Base-by-base conservation (phyloP, 2,329 filamentous ascomycete species). In the Colletotrichum paranaense region DNA sequence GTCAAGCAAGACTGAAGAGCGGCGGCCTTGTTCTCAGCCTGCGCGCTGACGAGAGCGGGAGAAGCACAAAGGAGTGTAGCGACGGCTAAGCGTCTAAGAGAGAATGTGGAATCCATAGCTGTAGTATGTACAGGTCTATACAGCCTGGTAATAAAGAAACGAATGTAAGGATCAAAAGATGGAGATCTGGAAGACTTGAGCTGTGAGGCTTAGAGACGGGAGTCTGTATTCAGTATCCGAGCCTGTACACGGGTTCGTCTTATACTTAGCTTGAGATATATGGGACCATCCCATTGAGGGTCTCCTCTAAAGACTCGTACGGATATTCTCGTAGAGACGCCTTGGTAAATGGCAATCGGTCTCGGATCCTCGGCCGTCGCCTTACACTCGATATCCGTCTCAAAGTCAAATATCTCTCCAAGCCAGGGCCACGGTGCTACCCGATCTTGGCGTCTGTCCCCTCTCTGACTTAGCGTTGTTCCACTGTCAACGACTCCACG, bases 41-140 rank as follows among this genome's bases (percentile, higher is more conserved):
- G 74, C 14, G 67, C 71, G 9, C 58, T 46, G 46, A 71, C 71
- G 28, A 69, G 58, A 26, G 74, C 38, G 62, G 73, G 69, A 19
- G 70, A 62, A 12, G 67, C 62, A 56, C 32, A 66, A 74, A 74
- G 63, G 56, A 75, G 71, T 16, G 70, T 74, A 32, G 71, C 58
- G 67, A 75, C 71, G 67, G 72, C 74, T 24, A 75, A 62, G 71
- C 71, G 74, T 66, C 67, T 67, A 42, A 75, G 46, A 57, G 74
- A 75, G 56, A 35, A 60, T 56, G 74, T 22, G 14, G 74, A 74
- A 42, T 74, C 71, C 74, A 75, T 75, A 62, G 62, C 64, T 62
- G 70, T 26, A 12, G 57, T 66, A 66, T 59, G 35, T 66, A 57
- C 56, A 68, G 42, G 12, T 22, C 5, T 30, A 32, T 49, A 62